A percentile compares a stretch with the other conserved stretches of the same genome.
phyloP scores from a whole-genome alignment of 495 filamentous ascomycete species.

The Aspergillus steynii region DNA sequence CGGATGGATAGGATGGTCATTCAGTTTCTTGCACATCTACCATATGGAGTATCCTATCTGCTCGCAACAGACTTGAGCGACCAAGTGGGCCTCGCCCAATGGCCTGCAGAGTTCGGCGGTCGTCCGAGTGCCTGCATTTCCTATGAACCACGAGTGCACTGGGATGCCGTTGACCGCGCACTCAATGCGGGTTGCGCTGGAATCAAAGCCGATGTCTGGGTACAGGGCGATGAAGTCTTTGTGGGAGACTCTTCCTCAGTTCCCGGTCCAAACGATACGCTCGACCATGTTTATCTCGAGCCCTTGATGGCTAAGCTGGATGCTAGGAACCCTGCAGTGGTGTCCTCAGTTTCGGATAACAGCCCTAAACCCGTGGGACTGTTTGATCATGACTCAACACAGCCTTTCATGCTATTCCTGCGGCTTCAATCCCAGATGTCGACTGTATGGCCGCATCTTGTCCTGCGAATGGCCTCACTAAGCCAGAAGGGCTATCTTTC shows the following conservation, averaged over 20 bases:
- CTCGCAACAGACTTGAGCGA: slow-evolving; percentile 4
- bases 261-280: slow-evolving; percentile 56
- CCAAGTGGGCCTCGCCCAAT: slow-evolving; percentile 15
- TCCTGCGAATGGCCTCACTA: slow-evolving; percentile 54
- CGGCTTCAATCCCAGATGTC: slow-evolving; percentile 45
- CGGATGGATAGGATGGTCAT: slow-evolving; percentile 15
- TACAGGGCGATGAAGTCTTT: slow-evolving; percentile 48
- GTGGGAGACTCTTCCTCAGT: slow-evolving; percentile 58
- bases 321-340: slow-evolving; percentile 45
- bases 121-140: slow-evolving; percentile 57
- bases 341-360: background rate
- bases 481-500: slow-evolving; percentile 59
- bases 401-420: slow-evolving; percentile 33
- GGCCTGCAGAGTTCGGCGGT: slow-evolving; percentile 27
- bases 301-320: slow-evolving; percentile 60
- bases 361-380: slow-evolving; percentile 47
- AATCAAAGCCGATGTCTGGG: slow-evolving; percentile 76
- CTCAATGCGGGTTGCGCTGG: slow-evolving; percentile 58
- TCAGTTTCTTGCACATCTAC: slow-evolving; percentile 23
- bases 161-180: slow-evolving; percentile 57
- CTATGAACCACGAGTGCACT: slow-evolving; percentile 70
- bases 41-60: slow-evolving; percentile 17
- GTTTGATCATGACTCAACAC: slow-evolving; percentile 47
- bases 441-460: slow-evolving; percentile 48
- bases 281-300: slow-evolving; percentile 63